Percentiles rank a stretch among this genome's conserved stretches.
Conservation (phyloP, 768 basidiomycete species). For the Boletus bicolor region DNA sequence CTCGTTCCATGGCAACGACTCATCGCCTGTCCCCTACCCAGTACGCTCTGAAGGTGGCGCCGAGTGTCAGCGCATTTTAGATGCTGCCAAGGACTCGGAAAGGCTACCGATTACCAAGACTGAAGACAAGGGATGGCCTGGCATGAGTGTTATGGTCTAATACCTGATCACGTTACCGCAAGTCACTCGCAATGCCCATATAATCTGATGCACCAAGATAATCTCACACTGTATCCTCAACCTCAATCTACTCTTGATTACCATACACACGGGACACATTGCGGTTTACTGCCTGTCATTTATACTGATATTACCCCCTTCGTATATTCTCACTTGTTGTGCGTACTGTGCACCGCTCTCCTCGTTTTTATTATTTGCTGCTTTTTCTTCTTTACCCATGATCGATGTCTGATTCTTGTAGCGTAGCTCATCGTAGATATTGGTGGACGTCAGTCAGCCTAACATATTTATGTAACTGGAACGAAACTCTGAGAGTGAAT, state of each 20-base stretch:
- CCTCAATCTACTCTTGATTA: constrained; percentile 15
- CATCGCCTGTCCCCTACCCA: constrained; percentile 23
- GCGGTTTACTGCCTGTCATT: constrained; percentile 24
- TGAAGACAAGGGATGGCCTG: constrained; percentile 32
- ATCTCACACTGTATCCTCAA: constrained; percentile 17
- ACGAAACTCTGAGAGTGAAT: constrained; percentile 3
- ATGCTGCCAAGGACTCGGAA: constrained; percentile 31
- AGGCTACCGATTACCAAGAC: constrained; percentile 26
- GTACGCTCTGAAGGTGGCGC: constrained; percentile 81
- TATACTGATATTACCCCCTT: constrained; percentile 24
- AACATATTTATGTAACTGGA: not conserved
- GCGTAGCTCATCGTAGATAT: constrained; percentile 16
- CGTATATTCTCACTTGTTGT: not conserved
- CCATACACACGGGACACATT: constrained; percentile 29
- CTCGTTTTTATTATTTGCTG: not conserved
- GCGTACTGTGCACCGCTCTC: not conserved
- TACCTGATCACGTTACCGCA: constrained; percentile 10
- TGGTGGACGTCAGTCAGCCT: constrained; percentile 1
- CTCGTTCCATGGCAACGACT: not conserved
- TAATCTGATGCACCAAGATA: constrained; percentile 26
- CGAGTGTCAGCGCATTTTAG: constrained; percentile 56
- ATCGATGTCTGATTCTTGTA: not conserved
- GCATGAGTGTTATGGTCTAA: constrained; percentile 30
- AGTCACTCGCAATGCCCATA: constrained; percentile 15
- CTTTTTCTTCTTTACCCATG: too few relatives aligned